Conservation (phyloP, 2,329 filamentous ascomycete species). For the Aschersonia sp. region DNA sequence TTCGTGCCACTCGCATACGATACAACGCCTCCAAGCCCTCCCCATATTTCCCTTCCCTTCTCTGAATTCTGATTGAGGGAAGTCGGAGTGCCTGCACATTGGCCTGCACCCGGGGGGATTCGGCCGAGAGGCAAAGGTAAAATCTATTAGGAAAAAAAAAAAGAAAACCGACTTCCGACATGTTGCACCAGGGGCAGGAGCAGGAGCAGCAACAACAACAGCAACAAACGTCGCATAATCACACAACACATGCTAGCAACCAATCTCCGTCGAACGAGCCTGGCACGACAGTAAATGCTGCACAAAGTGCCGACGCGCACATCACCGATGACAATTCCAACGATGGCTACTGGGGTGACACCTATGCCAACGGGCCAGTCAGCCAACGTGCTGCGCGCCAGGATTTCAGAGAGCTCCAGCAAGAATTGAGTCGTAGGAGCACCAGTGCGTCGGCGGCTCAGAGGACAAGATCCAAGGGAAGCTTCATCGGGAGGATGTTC, state of each 20-base stretch:
- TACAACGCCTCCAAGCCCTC: too few relatives aligned
- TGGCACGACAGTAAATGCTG: neutral
- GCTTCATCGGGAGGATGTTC: slow-evolving; percentile 1
- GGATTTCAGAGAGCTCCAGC: slow-evolving; percentile 10
- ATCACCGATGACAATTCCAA: neutral
- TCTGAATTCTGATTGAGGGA: too few relatives aligned
- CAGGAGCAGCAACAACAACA: neutral
- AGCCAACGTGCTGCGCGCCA: slow-evolving; percentile 6
- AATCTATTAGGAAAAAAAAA: too few relatives aligned
- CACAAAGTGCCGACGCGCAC: neutral
- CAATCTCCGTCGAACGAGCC: neutral
- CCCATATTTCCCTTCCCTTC: too few relatives aligned
- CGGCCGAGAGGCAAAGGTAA: too few relatives aligned
- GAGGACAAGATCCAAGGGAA: neutral
- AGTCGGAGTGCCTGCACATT: too few relatives aligned
- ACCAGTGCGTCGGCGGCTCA: slow-evolving; percentile 2
- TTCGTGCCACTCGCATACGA: too few relatives aligned
- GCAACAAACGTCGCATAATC: neutral
- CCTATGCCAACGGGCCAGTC: slow-evolving; percentile 8
- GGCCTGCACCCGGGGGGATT: too few relatives aligned
- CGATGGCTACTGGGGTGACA: slow-evolving; percentile 13
- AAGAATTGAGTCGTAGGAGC: slow-evolving; percentile 9
- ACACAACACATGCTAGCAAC: neutral
- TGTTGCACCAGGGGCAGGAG: too few relatives aligned
- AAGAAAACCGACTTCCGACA: too few relatives aligned